Evolutionary conservation across 306 rosid species (phyloP).

Genomic region (Mimosa bimucronata): DNA sequence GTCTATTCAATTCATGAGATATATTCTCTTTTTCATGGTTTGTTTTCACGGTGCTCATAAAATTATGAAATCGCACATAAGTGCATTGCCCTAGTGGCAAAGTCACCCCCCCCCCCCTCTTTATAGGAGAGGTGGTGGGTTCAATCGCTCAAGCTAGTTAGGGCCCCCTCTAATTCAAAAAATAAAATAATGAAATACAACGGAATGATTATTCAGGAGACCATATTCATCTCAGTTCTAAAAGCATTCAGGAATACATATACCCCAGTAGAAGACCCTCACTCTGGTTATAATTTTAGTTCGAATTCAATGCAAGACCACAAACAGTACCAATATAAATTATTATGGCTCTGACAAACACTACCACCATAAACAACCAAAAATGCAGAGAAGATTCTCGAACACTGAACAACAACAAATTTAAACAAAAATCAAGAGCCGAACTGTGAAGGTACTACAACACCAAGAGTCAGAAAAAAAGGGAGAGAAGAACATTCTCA

Average conservation of each 20-base stretch:
- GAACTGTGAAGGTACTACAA: not conserved
- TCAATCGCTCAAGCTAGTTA: too few relatives aligned
- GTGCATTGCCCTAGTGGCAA: too few relatives aligned
- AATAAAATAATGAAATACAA: not conserved
- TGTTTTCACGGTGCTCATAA: not conserved
- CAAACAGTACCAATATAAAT: not conserved
- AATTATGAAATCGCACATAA: not conserved
- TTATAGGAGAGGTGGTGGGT: too few relatives aligned
- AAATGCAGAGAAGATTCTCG: conserved; percentile 1
- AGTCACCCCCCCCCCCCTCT: too few relatives aligned
- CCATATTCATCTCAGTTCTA: not conserved
- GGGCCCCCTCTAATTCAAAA: too few relatives aligned
- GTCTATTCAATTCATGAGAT: not conserved
- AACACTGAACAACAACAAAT: not conserved
- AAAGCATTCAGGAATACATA: conserved; percentile 10
- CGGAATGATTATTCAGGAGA: conserved; percentile 8
- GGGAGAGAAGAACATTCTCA: not conserved
- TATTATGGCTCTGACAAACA: not conserved
- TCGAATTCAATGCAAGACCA: conserved; percentile 2
- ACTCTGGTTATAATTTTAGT: conserved; percentile 2
- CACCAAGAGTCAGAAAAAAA: not conserved
- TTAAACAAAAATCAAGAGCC: not conserved
- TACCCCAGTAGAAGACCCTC: conserved; percentile 2
- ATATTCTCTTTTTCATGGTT: not conserved
- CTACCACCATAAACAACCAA: not conserved